phyloP scores from a whole-genome alignment of 2,329 filamentous ascomycete genomes.

The Aureobasidium sp. region DNA sequence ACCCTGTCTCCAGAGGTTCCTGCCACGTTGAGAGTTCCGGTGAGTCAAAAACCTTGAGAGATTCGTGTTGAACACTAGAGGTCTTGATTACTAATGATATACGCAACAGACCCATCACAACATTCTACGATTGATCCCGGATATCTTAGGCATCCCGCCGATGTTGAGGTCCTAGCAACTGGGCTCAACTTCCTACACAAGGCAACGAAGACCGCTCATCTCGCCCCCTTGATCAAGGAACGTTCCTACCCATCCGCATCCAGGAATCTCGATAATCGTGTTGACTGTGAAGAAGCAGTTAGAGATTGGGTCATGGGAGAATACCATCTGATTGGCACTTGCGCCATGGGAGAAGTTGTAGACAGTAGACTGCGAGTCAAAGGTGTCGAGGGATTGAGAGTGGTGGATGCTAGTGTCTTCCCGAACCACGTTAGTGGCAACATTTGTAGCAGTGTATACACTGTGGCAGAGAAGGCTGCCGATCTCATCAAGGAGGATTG shows the following conservation, averaged over 20 bases:
- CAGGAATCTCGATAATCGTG: conserved; percentile 28
- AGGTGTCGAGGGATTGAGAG: conserved; percentile 39
- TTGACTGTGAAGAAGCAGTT: conserved; percentile 31
- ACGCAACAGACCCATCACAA: conserved; percentile 20
- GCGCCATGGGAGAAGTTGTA: conserved; percentile 49
- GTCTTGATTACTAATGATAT: not conserved
- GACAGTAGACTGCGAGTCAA: conserved; percentile 41
- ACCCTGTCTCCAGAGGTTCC: conserved; percentile 34
- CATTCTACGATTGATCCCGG: conserved; percentile 28
- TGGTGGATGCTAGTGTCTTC: conserved; percentile 40
- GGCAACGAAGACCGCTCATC: conserved; percentile 47
- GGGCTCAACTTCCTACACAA: conserved; percentile 43
- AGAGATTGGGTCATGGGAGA: conserved; percentile 31
- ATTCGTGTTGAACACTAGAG: too few species aligned
- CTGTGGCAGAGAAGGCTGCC: conserved; percentile 35
- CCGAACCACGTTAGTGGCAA: conserved; percentile 35
- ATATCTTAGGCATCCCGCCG: conserved; percentile 28
- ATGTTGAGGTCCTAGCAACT: conserved; percentile 30
- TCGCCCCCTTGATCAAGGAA: conserved; percentile 44
- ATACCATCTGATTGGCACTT: conserved; percentile 48
- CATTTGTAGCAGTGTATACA: conserved; percentile 34
- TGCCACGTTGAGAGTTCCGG: conserved; percentile 35
- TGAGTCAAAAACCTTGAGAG: not conserved
- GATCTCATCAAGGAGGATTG: conserved; percentile 37
- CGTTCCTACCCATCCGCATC: conserved; percentile 37